phyloP scores from a whole-genome alignment of 2,329 filamentous ascomycete species.

The Lithohypha guttulata region DNA sequence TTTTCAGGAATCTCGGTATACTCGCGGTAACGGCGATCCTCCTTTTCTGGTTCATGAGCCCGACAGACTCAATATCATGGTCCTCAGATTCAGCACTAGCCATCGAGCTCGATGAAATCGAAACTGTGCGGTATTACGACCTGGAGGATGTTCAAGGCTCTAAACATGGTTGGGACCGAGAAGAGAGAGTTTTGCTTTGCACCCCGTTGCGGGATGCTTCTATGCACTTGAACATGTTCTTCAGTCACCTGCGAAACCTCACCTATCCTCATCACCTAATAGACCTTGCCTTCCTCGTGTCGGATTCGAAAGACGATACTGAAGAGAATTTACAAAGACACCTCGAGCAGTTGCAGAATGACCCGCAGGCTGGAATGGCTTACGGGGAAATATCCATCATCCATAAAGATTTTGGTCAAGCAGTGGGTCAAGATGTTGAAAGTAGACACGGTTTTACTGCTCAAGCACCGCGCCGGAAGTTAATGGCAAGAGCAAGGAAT shows the following conservation, averaged over 20 bases:
- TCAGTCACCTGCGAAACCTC: constrained; percentile 89
- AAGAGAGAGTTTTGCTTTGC: constrained; percentile 89
- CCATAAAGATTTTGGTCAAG: constrained; percentile 97
- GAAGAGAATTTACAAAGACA: constrained; percentile 63
- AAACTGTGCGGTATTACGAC: constrained; percentile 96
- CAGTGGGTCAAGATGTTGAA: constrained; percentile 95
- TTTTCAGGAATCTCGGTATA: constrained; percentile 45
- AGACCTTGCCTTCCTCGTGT: constrained; percentile 91
- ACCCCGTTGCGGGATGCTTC: constrained; percentile 89
- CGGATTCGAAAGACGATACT: constrained; percentile 91
- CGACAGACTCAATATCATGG: constrained; percentile 40
- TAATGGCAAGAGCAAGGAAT: constrained; percentile 96
- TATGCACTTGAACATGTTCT: constrained; percentile 92
- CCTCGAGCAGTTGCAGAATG: constrained; percentile 67
- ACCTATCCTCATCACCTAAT: constrained; percentile 96
- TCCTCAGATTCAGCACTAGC: background rate
- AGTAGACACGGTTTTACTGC: constrained; percentile 95
- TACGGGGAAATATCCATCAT: constrained; percentile 97
- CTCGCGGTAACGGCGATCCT: constrained; percentile 49
- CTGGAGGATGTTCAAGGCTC: constrained; percentile 84
- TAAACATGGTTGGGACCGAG: constrained; percentile 86
- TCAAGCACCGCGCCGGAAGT: constrained; percentile 82
- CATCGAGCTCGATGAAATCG: constrained; percentile 57
- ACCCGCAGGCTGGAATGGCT: constrained; percentile 66
- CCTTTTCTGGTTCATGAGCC: constrained; percentile 60